A percentile compares a stretch with the other conserved stretches of the same genome.
phyloP scores from a whole-genome alignment of 306 rosid genomes.

The Erythrophleum fordii region DNA sequence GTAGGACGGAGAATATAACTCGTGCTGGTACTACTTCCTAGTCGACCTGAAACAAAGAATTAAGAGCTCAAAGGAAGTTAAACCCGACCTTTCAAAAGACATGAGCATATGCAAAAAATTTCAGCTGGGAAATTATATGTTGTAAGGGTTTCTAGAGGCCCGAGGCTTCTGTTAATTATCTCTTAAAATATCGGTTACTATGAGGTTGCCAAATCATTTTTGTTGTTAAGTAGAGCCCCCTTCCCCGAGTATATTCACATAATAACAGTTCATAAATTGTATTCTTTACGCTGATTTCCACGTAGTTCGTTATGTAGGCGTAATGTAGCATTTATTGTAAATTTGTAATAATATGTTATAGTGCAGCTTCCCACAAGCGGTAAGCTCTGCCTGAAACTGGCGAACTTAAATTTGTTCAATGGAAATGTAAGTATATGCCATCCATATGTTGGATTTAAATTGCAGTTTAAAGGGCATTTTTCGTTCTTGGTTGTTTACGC shows the following conservation, averaged over 20 bases:
- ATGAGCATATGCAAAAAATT: background rate
- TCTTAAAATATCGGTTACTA: background rate
- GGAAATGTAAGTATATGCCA: background rate
- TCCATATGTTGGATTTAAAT: background rate
- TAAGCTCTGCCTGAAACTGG: background rate
- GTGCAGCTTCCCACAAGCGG: conserved; percentile 2
- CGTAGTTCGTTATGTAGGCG: background rate
- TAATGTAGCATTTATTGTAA: background rate
- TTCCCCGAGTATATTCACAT: conserved; percentile 19
- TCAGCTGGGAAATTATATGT: background rate
- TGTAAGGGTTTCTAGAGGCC: background rate
- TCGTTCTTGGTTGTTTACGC: background rate
- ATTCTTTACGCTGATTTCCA: background rate
- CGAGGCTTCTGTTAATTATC: conserved; percentile 1
- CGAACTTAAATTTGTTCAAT: background rate
- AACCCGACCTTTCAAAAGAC: conserved; percentile 12
- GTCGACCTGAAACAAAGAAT: conserved; percentile 32
- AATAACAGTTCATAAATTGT: conserved; percentile 7
- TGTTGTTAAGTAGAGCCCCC: conserved; percentile 28
- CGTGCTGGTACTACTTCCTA: conserved; percentile 13
- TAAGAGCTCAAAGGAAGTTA: conserved; percentile 23
- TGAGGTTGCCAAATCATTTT: conserved; percentile 39
- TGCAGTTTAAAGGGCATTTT: background rate
- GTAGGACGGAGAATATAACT: conserved; percentile 36
- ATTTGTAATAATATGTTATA: background rate